Base-by-base conservation (phyloP, 345 rosid genomes). In the Citrus unshiu region DNA sequence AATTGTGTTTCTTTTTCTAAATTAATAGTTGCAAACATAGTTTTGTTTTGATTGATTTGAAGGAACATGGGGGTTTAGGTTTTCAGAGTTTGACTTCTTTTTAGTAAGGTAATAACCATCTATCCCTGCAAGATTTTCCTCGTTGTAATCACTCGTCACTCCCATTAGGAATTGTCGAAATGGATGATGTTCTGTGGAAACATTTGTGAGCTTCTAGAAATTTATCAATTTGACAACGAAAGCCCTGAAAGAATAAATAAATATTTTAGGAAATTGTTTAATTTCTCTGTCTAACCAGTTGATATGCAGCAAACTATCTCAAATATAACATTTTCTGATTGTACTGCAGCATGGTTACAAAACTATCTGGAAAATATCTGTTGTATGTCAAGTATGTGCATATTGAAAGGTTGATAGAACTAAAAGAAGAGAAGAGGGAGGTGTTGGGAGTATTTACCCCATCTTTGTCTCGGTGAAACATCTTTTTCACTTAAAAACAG, bases 401-500 rank as follows among this genome's bases (percentile, higher is more conserved):
- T 43, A 46, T 25, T 68, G 29, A 27, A 68, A 24, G 57, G 57
- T 68, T n/a, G 72, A 43, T 68, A 40, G 72, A 39, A 13, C 24
- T 12, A 68, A 43, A 43, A 3, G 56, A 14, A 25, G n/a, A 68
- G 14, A 68, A 1, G 56, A n/a, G 34, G 30, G 72, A 22, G 7
- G 9, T 40, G 10, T 12, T 43, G 43, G 30, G n/a, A 24, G 25
- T 16, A 2, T 69, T 5, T 69, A 16, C 32, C 0, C 29, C 1
- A 70, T 19, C 59, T 70, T 69, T 51, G 9, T 49, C 40, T 70
- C 8, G 35, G 4, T 27, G 22, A 70, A 29, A 18, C 61, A 29
- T 58, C 34, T 37, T 35, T 57, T 22, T 32, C 24, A n/a, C 25
- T 73, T 61, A 58, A 43, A 71, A 74, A 63, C 78, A 74, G 69